These are phyloP conservation scores for Phytophthora quininea DNA, from an alignment of 352 stramenopile genomes.

Conservation along the genomic window DNA sequence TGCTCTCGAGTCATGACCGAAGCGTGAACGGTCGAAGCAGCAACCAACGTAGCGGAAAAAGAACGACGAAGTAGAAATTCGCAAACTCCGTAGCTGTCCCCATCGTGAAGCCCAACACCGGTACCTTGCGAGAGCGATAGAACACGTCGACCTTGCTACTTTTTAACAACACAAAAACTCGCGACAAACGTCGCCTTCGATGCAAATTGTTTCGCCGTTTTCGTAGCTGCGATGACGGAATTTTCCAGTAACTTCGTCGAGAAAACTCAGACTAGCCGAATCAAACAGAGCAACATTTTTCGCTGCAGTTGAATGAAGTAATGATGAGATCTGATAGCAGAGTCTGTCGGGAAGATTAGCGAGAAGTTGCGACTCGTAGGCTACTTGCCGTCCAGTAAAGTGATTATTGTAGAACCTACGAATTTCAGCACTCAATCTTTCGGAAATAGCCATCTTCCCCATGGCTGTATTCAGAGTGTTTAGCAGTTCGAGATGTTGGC, in stretches of 20 bases:
- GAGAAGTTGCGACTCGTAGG: slow-evolving; percentile 67
- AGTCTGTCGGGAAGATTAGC: slow-evolving; percentile 64
- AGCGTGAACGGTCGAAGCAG: slow-evolving; percentile 46
- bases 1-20: slow-evolving; percentile 68
- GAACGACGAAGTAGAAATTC: slow-evolving; percentile 56
- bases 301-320: slow-evolving; percentile 57
- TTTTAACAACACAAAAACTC: slow-evolving; percentile 62
- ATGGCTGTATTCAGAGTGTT: slow-evolving; percentile 67
- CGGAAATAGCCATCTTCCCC: slow-evolving; percentile 56
- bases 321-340: slow-evolving; percentile 65
- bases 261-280: slow-evolving; percentile 48
- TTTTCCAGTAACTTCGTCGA: slow-evolving; percentile 75
- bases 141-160: slow-evolving; percentile 58
- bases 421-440: slow-evolving; percentile 54
- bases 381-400: slow-evolving; percentile 54
- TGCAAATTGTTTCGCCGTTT: slow-evolving; percentile 60
- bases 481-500: slow-evolving; percentile 67
- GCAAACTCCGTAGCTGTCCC: slow-evolving; percentile 61
- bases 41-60: slow-evolving; percentile 44
- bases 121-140: slow-evolving; percentile 10
- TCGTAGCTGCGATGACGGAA: slow-evolving; percentile 70
- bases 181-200: slow-evolving; percentile 64
- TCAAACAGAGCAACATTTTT: slow-evolving; percentile 56
- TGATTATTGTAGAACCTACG: slow-evolving; percentile 73
- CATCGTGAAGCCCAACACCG: slow-evolving; percentile 27